A percentile compares a stretch with the other conserved stretches of the same genome.
Evolutionary conservation across 129 eudicot genomes (phyloP).

Genomic region (Deinandra increscens): DNA sequence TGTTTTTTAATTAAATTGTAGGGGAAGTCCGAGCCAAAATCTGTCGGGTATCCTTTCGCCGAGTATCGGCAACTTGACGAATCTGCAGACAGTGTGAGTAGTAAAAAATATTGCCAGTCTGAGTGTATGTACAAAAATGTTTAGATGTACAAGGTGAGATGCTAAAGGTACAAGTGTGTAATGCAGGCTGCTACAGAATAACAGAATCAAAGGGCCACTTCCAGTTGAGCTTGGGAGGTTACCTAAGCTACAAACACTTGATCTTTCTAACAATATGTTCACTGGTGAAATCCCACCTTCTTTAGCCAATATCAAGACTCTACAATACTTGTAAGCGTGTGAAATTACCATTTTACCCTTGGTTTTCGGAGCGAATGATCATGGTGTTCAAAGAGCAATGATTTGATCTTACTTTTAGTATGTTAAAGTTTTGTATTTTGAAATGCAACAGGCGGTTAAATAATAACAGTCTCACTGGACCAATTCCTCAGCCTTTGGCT

Average conservation of each 20-base stretch:
- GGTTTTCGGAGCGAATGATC: not conserved
- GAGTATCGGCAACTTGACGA: slow-evolving; percentile 84
- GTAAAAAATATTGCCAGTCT: not conserved
- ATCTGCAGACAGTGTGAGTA: slow-evolving; percentile 79
- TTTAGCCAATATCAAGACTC: slow-evolving; percentile 53
- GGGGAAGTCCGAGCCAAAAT: slow-evolving; percentile 93
- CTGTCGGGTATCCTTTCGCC: slow-evolving; percentile 79
- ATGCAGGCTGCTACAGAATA: slow-evolving; percentile 78
- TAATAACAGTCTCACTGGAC: slow-evolving; percentile 81
- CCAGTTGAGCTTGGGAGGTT: slow-evolving; percentile 81
- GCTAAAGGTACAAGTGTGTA: slow-evolving; percentile 22
- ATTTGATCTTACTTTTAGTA: not conserved
- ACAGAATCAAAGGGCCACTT: slow-evolving; percentile 71
- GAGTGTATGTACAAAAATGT: no score
- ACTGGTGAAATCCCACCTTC: slow-evolving; percentile 80
- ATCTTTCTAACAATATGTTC: slow-evolving; percentile 72
- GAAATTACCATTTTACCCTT: slow-evolving; percentile 17
- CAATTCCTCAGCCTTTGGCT: slow-evolving; percentile 72
- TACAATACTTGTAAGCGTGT: slow-evolving; percentile 70
- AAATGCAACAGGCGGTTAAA: slow-evolving; percentile 71
- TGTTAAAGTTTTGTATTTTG: slow-evolving; percentile 21
- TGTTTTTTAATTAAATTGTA: slow-evolving; percentile 25
- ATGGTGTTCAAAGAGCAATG: slow-evolving; percentile 18
- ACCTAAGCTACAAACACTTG: slow-evolving; percentile 75
- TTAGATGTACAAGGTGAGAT: not conserved